These are phyloP conservation scores for Ustilago nuda DNA, from an alignment of 1,284 basidiomycete genomes.

Conservation along the genomic window DNA sequence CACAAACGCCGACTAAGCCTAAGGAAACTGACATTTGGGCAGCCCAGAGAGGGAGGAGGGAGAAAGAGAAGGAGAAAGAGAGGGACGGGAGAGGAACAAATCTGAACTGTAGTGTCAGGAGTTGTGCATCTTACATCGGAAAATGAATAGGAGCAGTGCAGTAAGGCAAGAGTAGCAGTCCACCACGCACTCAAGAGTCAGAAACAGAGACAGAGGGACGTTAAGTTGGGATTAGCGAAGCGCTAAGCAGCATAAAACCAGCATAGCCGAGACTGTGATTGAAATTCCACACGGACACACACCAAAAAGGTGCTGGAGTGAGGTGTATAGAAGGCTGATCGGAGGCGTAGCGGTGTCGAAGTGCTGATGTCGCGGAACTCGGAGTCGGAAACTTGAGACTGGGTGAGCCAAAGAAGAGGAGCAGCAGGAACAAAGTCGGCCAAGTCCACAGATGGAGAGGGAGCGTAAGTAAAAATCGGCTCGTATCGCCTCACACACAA, in stretches of 20 bases:
- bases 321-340: not conserved
- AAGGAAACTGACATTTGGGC: not conserved
- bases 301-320: not conserved
- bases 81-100: conserved; percentile 3
- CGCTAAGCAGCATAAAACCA: conserved; percentile 5
- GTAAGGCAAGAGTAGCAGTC: not conserved
- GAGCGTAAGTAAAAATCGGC: not conserved
- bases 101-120: not conserved
- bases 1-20: not conserved
- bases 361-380: conserved; percentile 2
- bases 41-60: not conserved
- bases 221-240: conserved; percentile 3
- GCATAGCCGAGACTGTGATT: conserved; percentile 11
- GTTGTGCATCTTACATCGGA: not conserved
- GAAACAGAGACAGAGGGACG: conserved; percentile 11
- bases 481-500: conserved; percentile 3
- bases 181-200: not conserved
- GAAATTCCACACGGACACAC: conserved; percentile 1
- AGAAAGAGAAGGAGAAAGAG: not conserved
- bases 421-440: not conserved
- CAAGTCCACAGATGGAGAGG: not conserved
- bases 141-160: not conserved
- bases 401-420: not conserved
- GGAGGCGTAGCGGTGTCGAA: conserved; percentile 1
- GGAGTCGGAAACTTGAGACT: not conserved